Evolutionary conservation across 2,329 filamentous ascomycete genomes (phyloP), one percentile per base, ranked within the genome.

Genomic region (Alternaria sp.): DNA sequence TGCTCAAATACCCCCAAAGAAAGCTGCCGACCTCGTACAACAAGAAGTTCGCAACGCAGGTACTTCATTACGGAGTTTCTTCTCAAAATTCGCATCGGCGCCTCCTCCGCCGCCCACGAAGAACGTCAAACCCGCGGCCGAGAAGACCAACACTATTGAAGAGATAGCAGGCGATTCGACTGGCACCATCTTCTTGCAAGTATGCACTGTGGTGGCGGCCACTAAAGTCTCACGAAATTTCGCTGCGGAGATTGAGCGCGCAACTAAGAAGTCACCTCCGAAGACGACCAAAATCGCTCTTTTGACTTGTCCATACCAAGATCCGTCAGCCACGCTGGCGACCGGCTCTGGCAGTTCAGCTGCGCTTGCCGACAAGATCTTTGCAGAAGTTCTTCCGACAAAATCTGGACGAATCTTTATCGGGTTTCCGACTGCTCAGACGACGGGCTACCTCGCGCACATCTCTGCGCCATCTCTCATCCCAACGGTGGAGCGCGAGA

Each of bases 401-500:
- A 96, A 93, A 78, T 92, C 92, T 71, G 96, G 96, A 7, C 90
- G 93, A 57, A 92, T 99, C 58, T 99, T 98, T 74, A 99, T 99
- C 74, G 96, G 96, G 0, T 99, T 99, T 75, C 95, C 96, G 4
- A 99, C 96, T 2, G 94, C 95, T 70, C 96, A 99, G 82, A 99
- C 96, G 0, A 99, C 96, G 0, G 96, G 95, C 58, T 89, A 95
- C 26, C 92, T 95, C 15, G 91, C 96, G 77, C 96, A 99, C 79
- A 91, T 99, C 28, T 98, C 95, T 12, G 96, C 96, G 0, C 96
- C 94, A 1, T 97, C 95, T 0, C 90, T 99, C 13, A 99, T 99
- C 61, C 96, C 96, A 0, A 99, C 96, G 0, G 96, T 99, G 3
- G 96, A 99, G 80, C 89, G 96, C 76, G 96, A 99, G 77, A 96